Base-by-base conservation (phyloP, 2,329 filamentous ascomycete species). In the Epichloe aotearoae region DNA sequence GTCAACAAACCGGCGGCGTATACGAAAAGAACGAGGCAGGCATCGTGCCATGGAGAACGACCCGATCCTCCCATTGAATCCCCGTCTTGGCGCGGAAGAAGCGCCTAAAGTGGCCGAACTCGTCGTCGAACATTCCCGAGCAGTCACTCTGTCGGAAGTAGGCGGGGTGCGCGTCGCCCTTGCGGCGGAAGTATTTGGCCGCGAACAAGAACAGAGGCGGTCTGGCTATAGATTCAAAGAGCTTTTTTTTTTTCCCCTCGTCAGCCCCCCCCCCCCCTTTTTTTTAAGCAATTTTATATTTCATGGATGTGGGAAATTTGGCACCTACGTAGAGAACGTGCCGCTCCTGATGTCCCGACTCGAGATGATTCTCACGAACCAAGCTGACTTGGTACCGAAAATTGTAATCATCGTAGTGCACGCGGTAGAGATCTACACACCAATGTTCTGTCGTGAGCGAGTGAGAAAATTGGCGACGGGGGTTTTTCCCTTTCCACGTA, bases 341-440 rank as follows among this genome's bases (percentile, higher is more conserved):
- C 17, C 37, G 46, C 26, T 53, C 51, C 5, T 5, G 15, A 14
- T 42, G 40, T 11, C 43, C 47, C 5, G 43, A n/a, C 14, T 44
- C 42, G 1, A 47, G 30, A 38, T 33, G 4, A 6, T 49, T 64
- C 66, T 76, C 61, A 60, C 84, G 77, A 3, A 73, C 73, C 14
- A 93, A 66, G 0, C 73, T 71, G 52, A 86, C 67, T 50, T 82
- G 73, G 65, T 88, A 88, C 4, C 69, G 64, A 61, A 88, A 86
- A 46, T 74, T 76, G 0, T 74, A 75, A 3, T 59, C 50, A 61
- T 93, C 86, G 17, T 65, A 67, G 64, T 84, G 88, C 53, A 86
- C 64, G 53, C 80, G 80, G 59, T 82, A 79, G n/a, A 79, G 68
- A 36, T 72, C 81, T 83, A 52, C 4, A 20, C 8, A 26, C 30